A percentile compares a stretch with the other conserved stretches of the same genome.
phyloP scores from a whole-genome alignment of 2,329 filamentous ascomycete species.

The Botryotinia convoluta region DNA sequence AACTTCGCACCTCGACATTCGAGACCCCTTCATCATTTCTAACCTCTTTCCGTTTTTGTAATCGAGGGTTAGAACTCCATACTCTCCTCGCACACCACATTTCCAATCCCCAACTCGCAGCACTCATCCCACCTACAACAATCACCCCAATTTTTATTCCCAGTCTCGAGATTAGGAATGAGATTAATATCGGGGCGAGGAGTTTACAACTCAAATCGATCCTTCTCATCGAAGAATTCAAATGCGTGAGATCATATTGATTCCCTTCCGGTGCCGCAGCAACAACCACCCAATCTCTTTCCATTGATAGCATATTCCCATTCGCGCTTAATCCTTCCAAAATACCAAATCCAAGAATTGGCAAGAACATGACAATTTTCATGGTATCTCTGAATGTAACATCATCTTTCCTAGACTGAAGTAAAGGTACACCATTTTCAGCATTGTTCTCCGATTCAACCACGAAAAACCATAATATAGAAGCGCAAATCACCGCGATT shows the following conservation, averaged over 20 bases:
- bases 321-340: conserved; percentile 44
- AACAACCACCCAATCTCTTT: conserved; percentile 46
- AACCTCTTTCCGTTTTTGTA: conserved; percentile 35
- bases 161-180: conserved; percentile 45
- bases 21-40: background rate
- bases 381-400: conserved; percentile 19
- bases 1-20: background rate
- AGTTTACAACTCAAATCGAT: conserved; percentile 59
- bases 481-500: conserved; percentile 43
- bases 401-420: background rate
- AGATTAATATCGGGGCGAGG: conserved; percentile 51
- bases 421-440: background rate
- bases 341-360: conserved; percentile 42
- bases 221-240: conserved; percentile 55
- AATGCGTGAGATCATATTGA: conserved; percentile 42
- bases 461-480: conserved; percentile 43
- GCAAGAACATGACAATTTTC: conserved; percentile 39
- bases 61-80: conserved; percentile 39
- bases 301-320: conserved; percentile 47
- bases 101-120: conserved; percentile 43
- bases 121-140: conserved; percentile 46
- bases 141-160: conserved; percentile 46
- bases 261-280: conserved; percentile 38
- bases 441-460: conserved; percentile 22
- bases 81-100: conserved; percentile 42